Percentiles rank a stretch among this genome's conserved stretches.
phyloP scores from a whole-genome alignment of 2,329 filamentous ascomycete species.

The Epichloe sylvatica region DNA sequence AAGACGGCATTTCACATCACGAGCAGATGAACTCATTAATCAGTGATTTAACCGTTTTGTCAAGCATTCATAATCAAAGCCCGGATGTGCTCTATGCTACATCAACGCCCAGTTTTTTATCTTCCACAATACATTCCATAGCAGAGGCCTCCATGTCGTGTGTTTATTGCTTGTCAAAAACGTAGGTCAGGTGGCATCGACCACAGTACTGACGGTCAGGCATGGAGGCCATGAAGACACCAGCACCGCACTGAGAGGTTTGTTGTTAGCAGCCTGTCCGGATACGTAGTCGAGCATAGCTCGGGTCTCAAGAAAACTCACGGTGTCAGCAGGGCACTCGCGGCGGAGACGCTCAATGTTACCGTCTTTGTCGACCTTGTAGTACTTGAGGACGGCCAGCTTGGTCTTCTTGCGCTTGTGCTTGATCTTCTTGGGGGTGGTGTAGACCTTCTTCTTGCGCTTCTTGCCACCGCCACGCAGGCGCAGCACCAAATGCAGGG shows the following conservation, averaged over 20 bases:
- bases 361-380: conserved; percentile 99
- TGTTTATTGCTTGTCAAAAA: conserved; percentile 53
- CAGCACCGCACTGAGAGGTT: conserved; percentile 70
- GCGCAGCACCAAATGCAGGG: conserved; percentile 93
- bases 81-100: conserved; percentile 29
- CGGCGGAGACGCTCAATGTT: conserved; percentile 99
- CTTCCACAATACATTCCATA: conserved; percentile 19
- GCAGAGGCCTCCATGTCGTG: conserved; percentile 15
- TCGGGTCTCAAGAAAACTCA: conserved; percentile 34
- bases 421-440: conserved; percentile 99
- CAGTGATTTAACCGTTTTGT: conserved; percentile 11
- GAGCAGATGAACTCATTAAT: not conserved
- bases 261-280: not conserved
- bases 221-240: conserved; percentile 99
- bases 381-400: conserved; percentile 99
- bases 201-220: conserved; percentile 97
- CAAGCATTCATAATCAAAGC: conserved; percentile 27
- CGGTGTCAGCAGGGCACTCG: conserved; percentile 87
- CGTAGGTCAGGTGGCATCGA: conserved; percentile 59
- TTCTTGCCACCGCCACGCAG: conserved; percentile 99
- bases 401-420: conserved; percentile 99
- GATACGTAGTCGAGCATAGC: no score
- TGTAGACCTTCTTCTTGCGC: conserved; percentile 99
- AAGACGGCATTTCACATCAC: not conserved
- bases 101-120: conserved; percentile 22